Evolutionary conservation across 164 flowering plant genomes (phyloP).

Genomic region (Hamamelis virginiana): DNA sequence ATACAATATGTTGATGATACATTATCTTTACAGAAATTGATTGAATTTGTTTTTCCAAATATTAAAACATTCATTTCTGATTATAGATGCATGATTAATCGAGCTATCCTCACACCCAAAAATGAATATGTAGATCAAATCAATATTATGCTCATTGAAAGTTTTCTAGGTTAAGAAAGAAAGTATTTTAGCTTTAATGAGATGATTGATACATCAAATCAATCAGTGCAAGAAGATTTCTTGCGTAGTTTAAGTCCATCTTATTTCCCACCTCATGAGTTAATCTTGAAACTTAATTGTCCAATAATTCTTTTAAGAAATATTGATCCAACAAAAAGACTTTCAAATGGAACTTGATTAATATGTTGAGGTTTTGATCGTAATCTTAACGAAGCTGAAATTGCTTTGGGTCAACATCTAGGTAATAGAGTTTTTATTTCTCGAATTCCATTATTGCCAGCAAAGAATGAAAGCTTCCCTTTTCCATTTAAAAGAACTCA

Average conservation of each 20-base stretch:
- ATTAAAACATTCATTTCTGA: too few relatives aligned
- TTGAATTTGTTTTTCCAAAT: background rate
- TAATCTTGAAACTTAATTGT: background rate
- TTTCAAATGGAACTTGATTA: background rate
- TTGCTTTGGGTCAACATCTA: background rate
- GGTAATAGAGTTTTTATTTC: background rate
- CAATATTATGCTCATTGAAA: too few relatives aligned
- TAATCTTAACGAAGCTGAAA: background rate
- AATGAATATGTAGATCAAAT: too few relatives aligned
- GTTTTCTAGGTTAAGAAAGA: too few relatives aligned
- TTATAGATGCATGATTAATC: too few relatives aligned
- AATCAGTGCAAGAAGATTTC: background rate
- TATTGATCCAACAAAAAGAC: background rate
- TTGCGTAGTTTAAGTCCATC: background rate
- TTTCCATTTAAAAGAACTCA: slow-evolving; percentile 4
- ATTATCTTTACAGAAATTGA: too few relatives aligned
- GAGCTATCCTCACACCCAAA: too few relatives aligned
- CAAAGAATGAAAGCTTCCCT: background rate
- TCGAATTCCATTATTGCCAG: background rate
- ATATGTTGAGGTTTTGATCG: background rate
- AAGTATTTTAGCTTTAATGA: too few relatives aligned
- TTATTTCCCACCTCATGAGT: background rate
- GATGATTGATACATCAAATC: background rate
- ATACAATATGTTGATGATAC: too few relatives aligned
- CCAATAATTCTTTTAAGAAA: background rate